These are phyloP conservation scores for Fraxinus albicans DNA, from an alignment of 305 asterid species.

Conservation along the genomic window DNA sequence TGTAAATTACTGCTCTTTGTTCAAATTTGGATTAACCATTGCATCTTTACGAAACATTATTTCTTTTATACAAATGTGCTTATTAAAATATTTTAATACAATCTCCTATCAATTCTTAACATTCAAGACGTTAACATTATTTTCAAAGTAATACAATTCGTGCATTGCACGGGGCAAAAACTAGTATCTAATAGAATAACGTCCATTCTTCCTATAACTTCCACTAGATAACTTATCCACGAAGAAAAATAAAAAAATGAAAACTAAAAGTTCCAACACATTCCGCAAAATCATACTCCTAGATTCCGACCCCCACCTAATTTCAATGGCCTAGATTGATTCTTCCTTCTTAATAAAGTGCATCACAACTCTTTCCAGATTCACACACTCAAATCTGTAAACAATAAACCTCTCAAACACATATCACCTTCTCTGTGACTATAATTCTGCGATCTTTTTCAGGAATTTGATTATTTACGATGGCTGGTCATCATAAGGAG, in stretches of 20 bases:
- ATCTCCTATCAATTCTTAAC: no score
- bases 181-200: no score
- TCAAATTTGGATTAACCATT: no score
- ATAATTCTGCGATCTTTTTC: background rate
- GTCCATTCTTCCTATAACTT: conserved; percentile 26
- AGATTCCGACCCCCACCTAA: conserved; percentile 5
- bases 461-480: conserved; percentile 3
- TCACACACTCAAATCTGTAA: conserved; percentile 19
- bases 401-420: background rate
- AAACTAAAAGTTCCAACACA: background rate
- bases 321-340: conserved; percentile 29
- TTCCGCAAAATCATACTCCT: conserved; percentile 27
- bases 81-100: no score
- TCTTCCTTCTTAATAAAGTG: conserved; percentile 3
- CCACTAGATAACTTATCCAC: conserved; percentile 32
- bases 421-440: background rate
- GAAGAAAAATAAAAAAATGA: conserved; percentile 10
- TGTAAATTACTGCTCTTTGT: no score
- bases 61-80: no score
- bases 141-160: no score
- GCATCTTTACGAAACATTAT: no score
- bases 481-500: conserved; percentile 49
- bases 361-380: conserved; percentile 13
- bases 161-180: no score
- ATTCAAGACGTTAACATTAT: no score